These are phyloP conservation scores for Penicillium desertorum DNA, from an alignment of 495 filamentous ascomycete genomes.

Conservation along the genomic window DNA sequence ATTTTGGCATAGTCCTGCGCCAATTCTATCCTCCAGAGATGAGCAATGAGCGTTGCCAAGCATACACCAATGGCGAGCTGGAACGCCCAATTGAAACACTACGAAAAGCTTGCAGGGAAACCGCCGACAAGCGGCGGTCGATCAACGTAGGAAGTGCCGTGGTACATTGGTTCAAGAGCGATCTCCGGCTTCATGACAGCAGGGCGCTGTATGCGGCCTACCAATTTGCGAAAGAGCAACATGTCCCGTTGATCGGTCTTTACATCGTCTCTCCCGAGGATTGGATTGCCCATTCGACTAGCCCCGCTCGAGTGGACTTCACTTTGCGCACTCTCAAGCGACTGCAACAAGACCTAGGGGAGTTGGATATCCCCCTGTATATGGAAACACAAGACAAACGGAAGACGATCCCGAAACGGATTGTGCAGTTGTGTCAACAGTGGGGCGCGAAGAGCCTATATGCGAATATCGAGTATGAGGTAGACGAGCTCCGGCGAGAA, in stretches of 20 bases:
- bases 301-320: constrained; percentile 76
- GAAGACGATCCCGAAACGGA: constrained; percentile 57
- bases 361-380: constrained; percentile 76
- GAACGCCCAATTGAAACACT: constrained; percentile 69
- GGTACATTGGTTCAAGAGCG: constrained; percentile 90
- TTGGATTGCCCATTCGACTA: constrained; percentile 74
- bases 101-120: constrained; percentile 53
- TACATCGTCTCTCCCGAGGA: constrained; percentile 87
- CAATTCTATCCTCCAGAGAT: constrained; percentile 85
- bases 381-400: constrained; percentile 70
- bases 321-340: constrained; percentile 65
- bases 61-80: constrained; percentile 65
- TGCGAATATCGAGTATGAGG: constrained; percentile 60
- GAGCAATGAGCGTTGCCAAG: constrained; percentile 68
- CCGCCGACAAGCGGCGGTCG: constrained; percentile 40
- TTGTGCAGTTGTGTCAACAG: constrained; percentile 65
- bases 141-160: constrained; percentile 61
- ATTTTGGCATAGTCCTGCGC: constrained; percentile 71
- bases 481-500: constrained; percentile 66
- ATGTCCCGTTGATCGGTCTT: constrained; percentile 68
- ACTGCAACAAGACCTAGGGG: constrained; percentile 63
- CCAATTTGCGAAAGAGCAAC: constrained; percentile 60
- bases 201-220: constrained; percentile 66
- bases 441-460: constrained; percentile 70
- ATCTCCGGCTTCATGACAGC: constrained; percentile 75